phyloP scores from a whole-genome alignment of 2,329 filamentous ascomycete genomes.

The Chaetothyriales sp. region DNA sequence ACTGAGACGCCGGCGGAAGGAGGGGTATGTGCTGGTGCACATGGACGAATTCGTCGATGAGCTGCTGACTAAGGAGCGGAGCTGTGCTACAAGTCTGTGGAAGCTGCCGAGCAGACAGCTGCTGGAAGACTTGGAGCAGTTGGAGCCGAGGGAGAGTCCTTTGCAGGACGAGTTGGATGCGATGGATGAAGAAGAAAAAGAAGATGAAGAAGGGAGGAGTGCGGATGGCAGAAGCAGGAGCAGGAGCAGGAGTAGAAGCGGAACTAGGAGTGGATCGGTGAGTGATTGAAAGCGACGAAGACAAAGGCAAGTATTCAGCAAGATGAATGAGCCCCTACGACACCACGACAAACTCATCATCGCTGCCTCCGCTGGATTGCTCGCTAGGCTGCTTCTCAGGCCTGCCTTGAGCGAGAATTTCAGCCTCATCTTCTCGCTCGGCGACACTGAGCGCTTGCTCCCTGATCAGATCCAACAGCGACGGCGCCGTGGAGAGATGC shows the following conservation, averaged over 20 bases:
- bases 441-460: constrained; percentile 6
- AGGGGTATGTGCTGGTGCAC: constrained; percentile 61
- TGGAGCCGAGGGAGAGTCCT: constrained; percentile 76
- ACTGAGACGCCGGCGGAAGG: constrained; percentile 60
- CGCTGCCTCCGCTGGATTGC: too few relatives aligned
- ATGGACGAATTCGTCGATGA: constrained; percentile 94
- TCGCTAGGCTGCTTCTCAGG: background rate
- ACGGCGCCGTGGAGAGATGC: constrained; percentile 8
- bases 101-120: constrained; percentile 73
- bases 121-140: constrained; percentile 73
- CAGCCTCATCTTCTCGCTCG: constrained; percentile 1
- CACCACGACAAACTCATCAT: too few relatives aligned
- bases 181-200: constrained; percentile 24
- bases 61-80: constrained; percentile 70
- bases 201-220: constrained; percentile 5
- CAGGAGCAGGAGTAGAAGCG: constrained; percentile 4
- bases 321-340: too few relatives aligned
- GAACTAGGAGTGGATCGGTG: constrained; percentile 8
- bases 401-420: background rate
- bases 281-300: constrained; percentile 7
- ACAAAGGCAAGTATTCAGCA: background rate
- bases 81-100: constrained; percentile 84
- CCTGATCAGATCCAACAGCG: constrained; percentile 14
- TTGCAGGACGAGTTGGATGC: constrained; percentile 52
- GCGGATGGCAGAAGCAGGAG: constrained; percentile 9